A percentile compares a stretch with the other conserved stretches of the same genome.
phyloP scores from a whole-genome alignment of 2,329 filamentous ascomycete genomes.

The Fusarium sacchari region DNA sequence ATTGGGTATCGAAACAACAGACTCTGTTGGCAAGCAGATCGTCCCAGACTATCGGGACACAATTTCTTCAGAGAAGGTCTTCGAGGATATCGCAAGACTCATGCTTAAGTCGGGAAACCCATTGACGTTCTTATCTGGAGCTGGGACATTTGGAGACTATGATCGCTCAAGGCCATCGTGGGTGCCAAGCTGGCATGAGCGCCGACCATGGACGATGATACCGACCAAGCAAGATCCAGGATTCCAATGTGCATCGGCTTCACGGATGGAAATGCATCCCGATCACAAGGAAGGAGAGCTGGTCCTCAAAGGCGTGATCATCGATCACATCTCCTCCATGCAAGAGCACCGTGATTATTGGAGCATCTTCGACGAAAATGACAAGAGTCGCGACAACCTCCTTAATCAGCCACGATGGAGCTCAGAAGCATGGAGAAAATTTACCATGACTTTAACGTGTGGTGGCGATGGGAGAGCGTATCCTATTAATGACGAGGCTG shows the following conservation, averaged over 20 bases:
- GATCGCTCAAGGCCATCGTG: background rate
- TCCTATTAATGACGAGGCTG: accelerated
- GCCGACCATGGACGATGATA: background rate
- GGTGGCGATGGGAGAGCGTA: background rate
- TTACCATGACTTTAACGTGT: background rate
- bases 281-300: accelerated
- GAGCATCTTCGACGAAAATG: accelerated
- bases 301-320: accelerated
- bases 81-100: accelerated
- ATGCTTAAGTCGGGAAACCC: accelerated
- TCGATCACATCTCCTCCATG: accelerated
- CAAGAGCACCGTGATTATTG: background rate
- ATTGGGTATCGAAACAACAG: accelerated
- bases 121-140: background rate
- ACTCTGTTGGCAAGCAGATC: accelerated
- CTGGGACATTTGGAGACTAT: background rate
- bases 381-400: accelerated
- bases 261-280: accelerated
- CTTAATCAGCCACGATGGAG: background rate
- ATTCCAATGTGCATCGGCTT: background rate
- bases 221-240: accelerated
- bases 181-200: background rate
- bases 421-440: accelerated
- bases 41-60: background rate
- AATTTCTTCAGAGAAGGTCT: accelerated